Evolutionary conservation across 2,329 filamentous ascomycete species (phyloP), one percentile per base, ranked within the genome.

Genomic region (Colletotrichum sp.): DNA sequence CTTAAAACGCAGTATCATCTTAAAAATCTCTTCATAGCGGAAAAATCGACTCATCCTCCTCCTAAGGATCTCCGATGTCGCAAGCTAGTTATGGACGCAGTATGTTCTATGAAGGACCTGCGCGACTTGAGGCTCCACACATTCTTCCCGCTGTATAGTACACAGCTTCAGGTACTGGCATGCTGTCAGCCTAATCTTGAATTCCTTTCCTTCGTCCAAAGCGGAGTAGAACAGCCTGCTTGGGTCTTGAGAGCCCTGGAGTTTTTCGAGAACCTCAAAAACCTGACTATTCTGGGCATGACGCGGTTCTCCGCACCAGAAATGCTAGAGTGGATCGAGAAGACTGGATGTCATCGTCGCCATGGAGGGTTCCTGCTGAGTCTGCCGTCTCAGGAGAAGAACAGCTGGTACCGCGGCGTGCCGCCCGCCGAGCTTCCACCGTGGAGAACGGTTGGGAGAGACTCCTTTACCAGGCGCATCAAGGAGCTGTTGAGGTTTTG

Each of bases 121-220:
- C 72, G 52, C n/a, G 52, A 72, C 52, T 28, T 74, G 28, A 66
- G 60, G 10, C 68, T 74, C 12, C 72, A 72, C 28, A 74, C 72
- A 3, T 30, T 13, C 3, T 74, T 60, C 28, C 4, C 48, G 10
- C 18, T 72, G 1, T 21, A 12, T 6, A 18, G 7, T 9, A 8
- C 18, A 15, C 60, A 71, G 28, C 26, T 74, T 8, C n/a, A 34
- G 6, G 3, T 16, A 6, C 30, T 72, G 21, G 48, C 36, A 13
- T 30, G 4, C 18, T 24, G 36, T 12, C 60, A 66, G 7, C 60
- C 60, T 6, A 60, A 28, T 10, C 60, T 72, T 5, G 16, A 74
- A n/a, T 66, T 61, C 2, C 13, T 72, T 8, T 72, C 67, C 28
- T 74, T 52, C 21, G 48, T 67, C 8, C 4, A 21, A 21, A 30